These are phyloP conservation scores for Fusarium tuaranense DNA, from an alignment of 2,329 filamentous ascomycete genomes.

Conservation along the genomic window DNA sequence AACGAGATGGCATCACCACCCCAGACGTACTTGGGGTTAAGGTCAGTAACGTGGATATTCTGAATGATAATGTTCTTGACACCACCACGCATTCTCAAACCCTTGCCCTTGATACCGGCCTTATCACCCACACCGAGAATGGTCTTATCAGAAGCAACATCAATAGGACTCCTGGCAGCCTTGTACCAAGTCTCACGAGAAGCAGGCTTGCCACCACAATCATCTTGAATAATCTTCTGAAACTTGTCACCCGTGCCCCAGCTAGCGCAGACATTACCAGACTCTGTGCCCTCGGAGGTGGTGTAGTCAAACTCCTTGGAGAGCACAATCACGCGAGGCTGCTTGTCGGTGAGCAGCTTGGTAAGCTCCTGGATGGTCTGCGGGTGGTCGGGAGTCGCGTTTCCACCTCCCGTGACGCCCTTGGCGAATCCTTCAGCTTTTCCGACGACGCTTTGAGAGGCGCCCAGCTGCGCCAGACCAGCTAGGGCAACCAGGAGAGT, in stretches of 20 bases:
- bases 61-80: slow-evolving; percentile 68
- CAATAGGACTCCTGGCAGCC: slow-evolving; percentile 61
- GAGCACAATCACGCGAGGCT: slow-evolving; percentile 67
- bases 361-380: slow-evolving; percentile 65
- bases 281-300: slow-evolving; percentile 58
- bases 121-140: slow-evolving; percentile 62
- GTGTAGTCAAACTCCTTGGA: slow-evolving; percentile 67
- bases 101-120: slow-evolving; percentile 69
- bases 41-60: slow-evolving; percentile 64
- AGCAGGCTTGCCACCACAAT: slow-evolving; percentile 12
- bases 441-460: slow-evolving; percentile 45
- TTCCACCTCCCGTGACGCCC: slow-evolving; percentile 71
- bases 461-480: slow-evolving; percentile 4
- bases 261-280: background rate
- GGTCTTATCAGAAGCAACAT: slow-evolving; percentile 66
- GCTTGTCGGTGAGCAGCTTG: slow-evolving; percentile 66
- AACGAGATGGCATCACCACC: slow-evolving; percentile 68
- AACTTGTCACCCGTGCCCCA: slow-evolving; percentile 47
- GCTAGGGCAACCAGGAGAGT: slow-evolving; percentile 1
- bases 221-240: slow-evolving; percentile 28
- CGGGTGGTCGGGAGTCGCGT: slow-evolving; percentile 66
- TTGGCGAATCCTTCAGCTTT: slow-evolving; percentile 55
- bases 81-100: slow-evolving; percentile 59
- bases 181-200: slow-evolving; percentile 58
- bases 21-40: slow-evolving; percentile 69